Base-by-base conservation (phyloP, 768 basidiomycete genomes). In the Melanogaster broomeanus region DNA sequence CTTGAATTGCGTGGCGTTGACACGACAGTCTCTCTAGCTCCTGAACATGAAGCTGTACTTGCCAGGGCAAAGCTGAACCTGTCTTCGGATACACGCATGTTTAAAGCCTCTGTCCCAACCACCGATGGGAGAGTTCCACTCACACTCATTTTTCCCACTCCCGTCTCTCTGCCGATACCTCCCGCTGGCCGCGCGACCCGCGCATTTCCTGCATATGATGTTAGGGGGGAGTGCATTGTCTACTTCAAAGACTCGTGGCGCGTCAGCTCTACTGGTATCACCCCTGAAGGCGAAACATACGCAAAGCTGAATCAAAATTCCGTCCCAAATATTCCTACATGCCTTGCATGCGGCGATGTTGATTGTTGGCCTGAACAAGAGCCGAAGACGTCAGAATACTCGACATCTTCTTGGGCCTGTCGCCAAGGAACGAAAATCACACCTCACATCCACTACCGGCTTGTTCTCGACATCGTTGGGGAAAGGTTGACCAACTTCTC, bases 1-100 rank as follows among this genome's bases (percentile, higher is more conserved):
- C 46, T 19, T 44, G 27, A 43, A 2, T 43, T 53, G 22, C 47
- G 62, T 12, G 66, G 70, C 5, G 28, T 49, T n/a, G 70, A 74
- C 45, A 38, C 57, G 3, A 42, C 49, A 2, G 21, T 50, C 6
- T 24, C 33, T 24, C 8, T 5, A 21, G 16, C 42, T 49, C n/a
- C n/a, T n/a, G n/a, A n/a, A n/a, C n/a, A n/a, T n/a, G n/a, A n/a
- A n/a, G n/a, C n/a, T n/a, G 22, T 4, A 11, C 8, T 7, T 10
- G 21, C 52, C 22, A n/a, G 35, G 34, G 35, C 6, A 0, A 22
- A 15, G 21, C 25, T 53, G 40, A n/a, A 22, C 3, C n/a, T 49
- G 33, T n/a, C 8, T 8, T 2, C 19, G 3, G 16, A 15, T 9
- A 40, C 4, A 8, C 33, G 2, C 33, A 53, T 41, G 42, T 18